A percentile compares a stretch with the other conserved stretches of the same genome.
phyloP scores from a whole-genome alignment of 2,329 filamentous ascomycete genomes.

The Paracoccidioides lutzii region DNA sequence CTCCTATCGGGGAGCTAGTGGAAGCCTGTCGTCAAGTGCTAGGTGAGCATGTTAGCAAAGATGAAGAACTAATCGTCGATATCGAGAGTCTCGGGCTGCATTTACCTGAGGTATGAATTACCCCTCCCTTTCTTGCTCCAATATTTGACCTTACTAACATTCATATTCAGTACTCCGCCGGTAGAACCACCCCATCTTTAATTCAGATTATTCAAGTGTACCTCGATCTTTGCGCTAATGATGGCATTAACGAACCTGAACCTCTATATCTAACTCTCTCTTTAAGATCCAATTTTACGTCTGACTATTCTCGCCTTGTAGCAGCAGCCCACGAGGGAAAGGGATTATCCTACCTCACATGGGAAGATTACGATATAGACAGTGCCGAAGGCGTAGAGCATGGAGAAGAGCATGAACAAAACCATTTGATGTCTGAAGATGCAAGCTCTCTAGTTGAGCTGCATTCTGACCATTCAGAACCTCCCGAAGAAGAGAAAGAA shows the following conservation, averaged over 20 bases:
- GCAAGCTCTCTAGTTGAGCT: constrained; percentile 3
- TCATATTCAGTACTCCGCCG: constrained; percentile 35
- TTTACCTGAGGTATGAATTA: constrained; percentile 42
- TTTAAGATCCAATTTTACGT: constrained; percentile 41
- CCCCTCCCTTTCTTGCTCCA: neutral
- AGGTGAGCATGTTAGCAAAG: constrained; percentile 41
- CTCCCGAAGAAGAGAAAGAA: constrained; percentile 6
- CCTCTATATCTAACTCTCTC: constrained; percentile 47
- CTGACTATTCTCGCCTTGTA: constrained; percentile 40
- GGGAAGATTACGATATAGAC: constrained; percentile 12
- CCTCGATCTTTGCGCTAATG: constrained; percentile 45
- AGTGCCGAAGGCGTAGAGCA: constrained; percentile 6
- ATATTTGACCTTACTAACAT: constrained; percentile 16
- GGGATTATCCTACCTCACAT: constrained; percentile 36
- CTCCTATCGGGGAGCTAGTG: constrained; percentile 44
- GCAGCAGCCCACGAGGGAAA: constrained; percentile 44
- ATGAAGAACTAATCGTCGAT: constrained; percentile 45
- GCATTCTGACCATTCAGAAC: constrained; percentile 10
- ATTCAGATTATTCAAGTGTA: constrained; percentile 48
- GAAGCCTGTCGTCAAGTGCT: constrained; percentile 43
- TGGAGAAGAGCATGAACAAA: neutral
- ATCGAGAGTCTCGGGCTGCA: constrained; percentile 44
- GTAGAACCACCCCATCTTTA: constrained; percentile 39
- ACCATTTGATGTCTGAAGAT: neutral
- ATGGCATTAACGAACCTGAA: constrained; percentile 39